Percentiles rank a stretch among this genome's conserved stretches.
These are phyloP conservation scores for Cercis canadensis DNA, from an alignment of 306 rosid genomes.

Conservation along the genomic window DNA sequence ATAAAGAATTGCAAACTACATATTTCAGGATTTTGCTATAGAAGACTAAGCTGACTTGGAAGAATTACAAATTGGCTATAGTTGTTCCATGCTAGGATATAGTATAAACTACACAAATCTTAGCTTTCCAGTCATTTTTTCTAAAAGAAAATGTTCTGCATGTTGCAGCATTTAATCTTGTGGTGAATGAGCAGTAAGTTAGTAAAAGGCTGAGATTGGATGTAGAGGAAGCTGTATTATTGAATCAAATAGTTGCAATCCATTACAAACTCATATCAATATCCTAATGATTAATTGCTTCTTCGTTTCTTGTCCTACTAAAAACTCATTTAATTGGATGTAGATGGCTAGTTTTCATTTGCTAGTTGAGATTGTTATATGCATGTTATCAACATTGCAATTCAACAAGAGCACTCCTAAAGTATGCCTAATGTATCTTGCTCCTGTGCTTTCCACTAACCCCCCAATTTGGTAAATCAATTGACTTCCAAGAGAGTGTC, in stretches of 20 bases:
- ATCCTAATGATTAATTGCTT: constrained; percentile 10
- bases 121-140: constrained; percentile 11
- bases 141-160: not conserved
- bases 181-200: constrained; percentile 15
- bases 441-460: not conserved
- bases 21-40: constrained; percentile 13
- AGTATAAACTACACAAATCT: not conserved
- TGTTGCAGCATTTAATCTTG: constrained; percentile 21
- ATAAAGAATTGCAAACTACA: constrained; percentile 9
- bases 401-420: constrained; percentile 22
- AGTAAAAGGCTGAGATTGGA: not conserved
- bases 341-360: constrained; percentile 8
- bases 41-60: constrained; percentile 24
- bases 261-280: constrained; percentile 9
- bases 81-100: constrained; percentile 15
- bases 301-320: constrained; percentile 12
- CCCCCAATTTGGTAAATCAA: constrained; percentile 28
- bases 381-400: constrained; percentile 25
- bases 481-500: constrained; percentile 28
- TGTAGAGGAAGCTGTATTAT: constrained; percentile 11
- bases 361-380: constrained; percentile 7
- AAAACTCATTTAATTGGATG: not conserved
- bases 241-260: constrained; percentile 29
- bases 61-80: constrained; percentile 22
- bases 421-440: not conserved